These are phyloP conservation scores for Leucocoprinus leucothites DNA, from an alignment of 768 basidiomycete species.

Conservation along the genomic window DNA sequence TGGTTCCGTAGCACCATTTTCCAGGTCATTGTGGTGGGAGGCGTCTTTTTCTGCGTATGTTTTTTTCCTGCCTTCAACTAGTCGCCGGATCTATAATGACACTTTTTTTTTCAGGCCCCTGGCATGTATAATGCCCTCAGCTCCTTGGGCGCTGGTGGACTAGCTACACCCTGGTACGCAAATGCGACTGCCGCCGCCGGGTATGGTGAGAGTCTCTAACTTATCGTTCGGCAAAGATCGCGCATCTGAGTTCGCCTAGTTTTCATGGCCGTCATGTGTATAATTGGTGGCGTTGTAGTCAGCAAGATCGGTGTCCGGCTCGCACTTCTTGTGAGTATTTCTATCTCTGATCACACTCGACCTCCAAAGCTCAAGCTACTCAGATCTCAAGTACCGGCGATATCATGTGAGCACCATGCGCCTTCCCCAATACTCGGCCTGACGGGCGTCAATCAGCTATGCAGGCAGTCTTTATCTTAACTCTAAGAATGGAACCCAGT, in stretches of 20 bases:
- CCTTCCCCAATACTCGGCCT: background rate
- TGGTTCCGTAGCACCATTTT: slow-evolving; percentile 29
- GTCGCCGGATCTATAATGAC: too few relatives aligned
- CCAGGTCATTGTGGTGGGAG: slow-evolving; percentile 29
- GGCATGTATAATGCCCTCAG: slow-evolving; percentile 32
- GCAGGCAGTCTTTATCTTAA: slow-evolving; percentile 30
- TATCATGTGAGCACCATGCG: slow-evolving; percentile 21
- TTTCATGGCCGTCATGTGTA: slow-evolving; percentile 28
- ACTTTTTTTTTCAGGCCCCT: slow-evolving; percentile 20
- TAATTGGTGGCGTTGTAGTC: slow-evolving; percentile 29
- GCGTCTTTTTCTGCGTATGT: slow-evolving; percentile 28
- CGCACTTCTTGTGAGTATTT: slow-evolving; percentile 20
- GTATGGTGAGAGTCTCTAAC: slow-evolving; percentile 17
- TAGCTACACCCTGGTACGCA: slow-evolving; percentile 30
- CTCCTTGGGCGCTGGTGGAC: slow-evolving; percentile 28
- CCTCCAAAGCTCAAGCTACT: background rate
- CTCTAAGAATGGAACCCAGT: slow-evolving; percentile 31
- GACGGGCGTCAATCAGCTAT: slow-evolving; percentile 18
- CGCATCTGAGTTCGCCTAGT: slow-evolving; percentile 14
- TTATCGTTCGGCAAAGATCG: background rate
- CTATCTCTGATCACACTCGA: background rate
- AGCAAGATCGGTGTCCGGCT: slow-evolving; percentile 29
- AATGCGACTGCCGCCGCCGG: slow-evolving; percentile 30
- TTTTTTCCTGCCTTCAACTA: background rate
- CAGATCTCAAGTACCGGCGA: slow-evolving; percentile 29